Evolutionary conservation across 805 yeast genomes (phyloP).

Genomic region (Kodamaea lidongshanica): DNA sequence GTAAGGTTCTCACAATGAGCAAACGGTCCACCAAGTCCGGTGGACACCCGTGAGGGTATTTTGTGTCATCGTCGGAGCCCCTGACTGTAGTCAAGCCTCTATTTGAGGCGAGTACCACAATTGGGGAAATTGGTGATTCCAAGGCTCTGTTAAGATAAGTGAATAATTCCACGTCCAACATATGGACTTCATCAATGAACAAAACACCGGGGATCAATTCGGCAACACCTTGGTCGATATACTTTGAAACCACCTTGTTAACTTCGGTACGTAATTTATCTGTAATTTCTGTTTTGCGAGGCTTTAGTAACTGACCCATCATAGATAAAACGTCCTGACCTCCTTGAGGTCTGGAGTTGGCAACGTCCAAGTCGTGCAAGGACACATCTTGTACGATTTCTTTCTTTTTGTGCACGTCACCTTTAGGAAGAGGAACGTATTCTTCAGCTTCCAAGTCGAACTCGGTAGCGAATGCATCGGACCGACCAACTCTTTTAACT

Average conservation of each 20-base stretch:
- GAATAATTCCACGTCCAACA: constrained; percentile 96
- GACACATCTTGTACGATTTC: constrained; percentile 98
- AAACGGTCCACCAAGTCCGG: constrained; percentile 89
- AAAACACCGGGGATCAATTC: constrained; percentile 96
- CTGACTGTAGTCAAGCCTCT: constrained; percentile 88
- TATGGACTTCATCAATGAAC: constrained; percentile 96
- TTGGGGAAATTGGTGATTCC: constrained; percentile 87
- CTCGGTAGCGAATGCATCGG: constrained; percentile 98
- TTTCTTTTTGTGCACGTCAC: constrained; percentile 96
- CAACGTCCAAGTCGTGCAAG: constrained; percentile 91
- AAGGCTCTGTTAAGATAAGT: constrained; percentile 91
- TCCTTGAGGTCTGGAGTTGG: constrained; percentile 93
- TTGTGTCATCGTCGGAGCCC: constrained; percentile 77
- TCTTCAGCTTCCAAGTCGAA: constrained; percentile 98
- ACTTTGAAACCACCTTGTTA: constrained; percentile 90
- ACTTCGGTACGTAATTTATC: constrained; percentile 92
- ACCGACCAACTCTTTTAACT: constrained; percentile 93
- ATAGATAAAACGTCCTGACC: constrained; percentile 93
- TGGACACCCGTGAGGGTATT: constrained; percentile 95
- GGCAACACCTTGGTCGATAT: constrained; percentile 97
- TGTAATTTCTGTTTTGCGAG: constrained; percentile 93
- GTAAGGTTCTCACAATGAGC: constrained; percentile 84
- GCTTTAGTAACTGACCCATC: constrained; percentile 96
- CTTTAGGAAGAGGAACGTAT: constrained; percentile 97
- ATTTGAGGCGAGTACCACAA: constrained; percentile 93